These are phyloP conservation scores for Quercus tomentella DNA, from an alignment of 331 rosid genomes.

Conservation along the genomic window DNA sequence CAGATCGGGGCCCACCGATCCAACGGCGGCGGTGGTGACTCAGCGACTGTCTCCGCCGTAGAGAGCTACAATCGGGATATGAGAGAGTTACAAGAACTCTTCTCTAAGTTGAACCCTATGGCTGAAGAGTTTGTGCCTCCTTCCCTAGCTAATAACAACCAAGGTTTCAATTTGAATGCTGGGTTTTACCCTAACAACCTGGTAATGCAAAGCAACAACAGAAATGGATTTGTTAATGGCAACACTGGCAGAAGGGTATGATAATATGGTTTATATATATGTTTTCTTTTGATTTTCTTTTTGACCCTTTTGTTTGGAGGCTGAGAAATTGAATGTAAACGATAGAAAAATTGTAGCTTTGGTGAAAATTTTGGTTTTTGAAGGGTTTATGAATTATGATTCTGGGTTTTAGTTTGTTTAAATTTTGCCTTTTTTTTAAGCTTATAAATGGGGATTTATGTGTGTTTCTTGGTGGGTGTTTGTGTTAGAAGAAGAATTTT, in stretches of 20 bases:
- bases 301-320: background rate
- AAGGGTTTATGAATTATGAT: background rate
- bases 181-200: slow-evolving; percentile 59
- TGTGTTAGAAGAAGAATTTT: slow-evolving; percentile 72
- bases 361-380: background rate
- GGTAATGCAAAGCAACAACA: slow-evolving; percentile 33
- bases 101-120: slow-evolving; percentile 95
- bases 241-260: slow-evolving; percentile 69
- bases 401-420: slow-evolving; percentile 1
- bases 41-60: slow-evolving; percentile 15
- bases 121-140: slow-evolving; percentile 98
- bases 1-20: slow-evolving; percentile 6
- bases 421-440: background rate
- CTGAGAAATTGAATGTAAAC: background rate
- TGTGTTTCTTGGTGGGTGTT: background rate
- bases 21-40: slow-evolving; percentile 20
- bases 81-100: slow-evolving; percentile 86
- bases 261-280: background rate
- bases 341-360: background rate
- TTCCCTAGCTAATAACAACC: slow-evolving; percentile 43
- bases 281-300: background rate
- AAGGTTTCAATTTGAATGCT: slow-evolving; percentile 30
- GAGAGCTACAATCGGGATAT: slow-evolving; percentile 66
- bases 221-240: slow-evolving; percentile 44
- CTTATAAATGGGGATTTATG: background rate